Conservation (phyloP, 2,329 filamentous ascomycete genomes). For the Cordyceps cicadae region DNA sequence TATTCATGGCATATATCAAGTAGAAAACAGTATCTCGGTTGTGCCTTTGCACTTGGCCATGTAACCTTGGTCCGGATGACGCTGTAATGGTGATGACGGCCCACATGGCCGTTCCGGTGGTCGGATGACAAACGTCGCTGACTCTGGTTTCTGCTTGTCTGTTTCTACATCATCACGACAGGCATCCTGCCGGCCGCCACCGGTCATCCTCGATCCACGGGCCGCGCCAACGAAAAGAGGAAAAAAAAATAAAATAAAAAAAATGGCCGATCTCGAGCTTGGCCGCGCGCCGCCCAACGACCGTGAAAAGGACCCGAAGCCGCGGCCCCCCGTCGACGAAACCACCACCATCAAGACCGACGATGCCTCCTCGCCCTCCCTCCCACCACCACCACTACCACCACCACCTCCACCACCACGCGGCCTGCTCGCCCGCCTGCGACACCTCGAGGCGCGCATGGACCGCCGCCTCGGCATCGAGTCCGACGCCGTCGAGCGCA, state of each 20-base stretch:
- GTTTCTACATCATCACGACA: too few relatives aligned
- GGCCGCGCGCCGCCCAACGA: background rate
- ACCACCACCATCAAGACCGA: too few relatives aligned
- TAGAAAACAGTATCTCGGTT: too few relatives aligned
- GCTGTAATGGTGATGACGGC: background rate
- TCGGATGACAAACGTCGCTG: background rate
- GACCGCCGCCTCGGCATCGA: slow-evolving; percentile 41
- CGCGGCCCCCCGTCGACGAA: background rate
- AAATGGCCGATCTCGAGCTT: background rate
- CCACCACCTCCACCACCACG: slow-evolving; percentile 2
- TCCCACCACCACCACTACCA: too few relatives aligned
- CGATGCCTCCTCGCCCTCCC: too few relatives aligned
- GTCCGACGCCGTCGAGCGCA: slow-evolving; percentile 36
- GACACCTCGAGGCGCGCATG: slow-evolving; percentile 33
- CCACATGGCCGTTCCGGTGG: background rate
- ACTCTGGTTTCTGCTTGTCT: too few relatives aligned
- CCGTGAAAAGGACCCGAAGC: background rate
- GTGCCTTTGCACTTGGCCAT: background rate
- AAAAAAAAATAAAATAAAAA: too few relatives aligned
- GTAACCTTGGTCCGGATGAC: too few relatives aligned
- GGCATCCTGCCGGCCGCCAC: background rate
- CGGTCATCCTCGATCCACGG: background rate
- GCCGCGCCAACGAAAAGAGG: background rate
- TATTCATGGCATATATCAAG: too few relatives aligned
- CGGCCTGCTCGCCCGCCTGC: slow-evolving; percentile 27